phyloP scores from a whole-genome alignment of 768 basidiomycete species.

The Paxillus involutus region DNA sequence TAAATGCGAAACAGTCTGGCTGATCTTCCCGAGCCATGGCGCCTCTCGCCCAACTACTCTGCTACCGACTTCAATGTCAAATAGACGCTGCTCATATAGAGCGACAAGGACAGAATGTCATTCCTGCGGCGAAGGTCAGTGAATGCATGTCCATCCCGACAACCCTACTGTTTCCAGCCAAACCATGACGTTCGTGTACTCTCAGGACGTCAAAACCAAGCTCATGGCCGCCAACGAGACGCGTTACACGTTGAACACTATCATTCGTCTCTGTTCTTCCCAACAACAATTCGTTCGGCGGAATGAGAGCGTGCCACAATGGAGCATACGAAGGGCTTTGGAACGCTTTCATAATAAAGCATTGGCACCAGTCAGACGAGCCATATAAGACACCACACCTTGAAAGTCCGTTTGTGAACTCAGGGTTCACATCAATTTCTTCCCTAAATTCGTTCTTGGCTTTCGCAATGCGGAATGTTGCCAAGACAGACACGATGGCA shows the following conservation, averaged over 20 bases:
- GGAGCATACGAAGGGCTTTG: slow-evolving; percentile 26
- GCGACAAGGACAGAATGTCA: no score
- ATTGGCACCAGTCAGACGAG: not conserved
- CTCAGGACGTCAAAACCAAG: no score
- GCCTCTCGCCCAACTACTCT: no score
- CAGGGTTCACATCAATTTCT: slow-evolving; percentile 22
- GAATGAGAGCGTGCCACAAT: slow-evolving; percentile 15
- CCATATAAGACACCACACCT: slow-evolving; percentile 11
- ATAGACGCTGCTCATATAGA: no score
- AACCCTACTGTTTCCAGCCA: no score
- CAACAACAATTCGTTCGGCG: slow-evolving; percentile 13
- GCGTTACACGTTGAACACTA: not conserved
- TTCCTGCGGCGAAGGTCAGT: no score
- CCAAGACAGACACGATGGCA: slow-evolving; percentile 28
- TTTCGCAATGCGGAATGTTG: slow-evolving; percentile 27
- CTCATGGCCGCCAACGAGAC: no score
- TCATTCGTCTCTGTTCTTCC: not conserved
- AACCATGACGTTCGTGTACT: no score
- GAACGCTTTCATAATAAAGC: slow-evolving; percentile 9
- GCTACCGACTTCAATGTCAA: no score
- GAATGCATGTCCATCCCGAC: no score
- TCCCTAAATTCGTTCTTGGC: slow-evolving; percentile 28
- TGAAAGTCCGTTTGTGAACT: slow-evolving; percentile 25
- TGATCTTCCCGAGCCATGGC: no score
- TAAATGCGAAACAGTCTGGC: no score